Conservation (phyloP, 108 stramenopile genomes). For the Pelagomonas calceolata region DNA sequence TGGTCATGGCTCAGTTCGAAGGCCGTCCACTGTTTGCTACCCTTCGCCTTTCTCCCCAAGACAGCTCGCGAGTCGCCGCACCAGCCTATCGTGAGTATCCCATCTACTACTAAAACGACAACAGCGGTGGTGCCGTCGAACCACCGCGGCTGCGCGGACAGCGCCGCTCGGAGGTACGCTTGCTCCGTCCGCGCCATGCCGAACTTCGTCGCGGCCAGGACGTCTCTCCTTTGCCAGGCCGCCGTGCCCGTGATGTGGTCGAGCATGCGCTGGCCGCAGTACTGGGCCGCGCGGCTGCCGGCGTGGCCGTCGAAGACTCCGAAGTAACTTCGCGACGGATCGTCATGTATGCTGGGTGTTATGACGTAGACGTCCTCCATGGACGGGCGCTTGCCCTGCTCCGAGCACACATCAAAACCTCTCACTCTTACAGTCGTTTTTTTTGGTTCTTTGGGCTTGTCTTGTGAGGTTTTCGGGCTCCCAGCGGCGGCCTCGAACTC, state of each 20-base stretch:
- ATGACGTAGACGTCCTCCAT: slow-evolving; percentile 23
- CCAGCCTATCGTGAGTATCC: slow-evolving; percentile 19
- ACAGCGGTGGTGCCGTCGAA: slow-evolving; percentile 37
- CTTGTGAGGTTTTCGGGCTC: no score
- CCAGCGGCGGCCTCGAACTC: no score
- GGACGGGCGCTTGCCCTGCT: slow-evolving; percentile 9
- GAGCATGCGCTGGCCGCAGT: slow-evolving; percentile 1
- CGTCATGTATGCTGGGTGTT: not conserved
- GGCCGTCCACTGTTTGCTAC: not conserved
- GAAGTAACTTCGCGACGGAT: not conserved
- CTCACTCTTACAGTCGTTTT: no score
- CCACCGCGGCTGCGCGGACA: not conserved
- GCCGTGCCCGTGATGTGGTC: not conserved
- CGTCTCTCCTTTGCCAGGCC: not conserved
- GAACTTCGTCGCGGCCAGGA: not conserved
- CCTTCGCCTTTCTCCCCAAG: slow-evolving; percentile 8
- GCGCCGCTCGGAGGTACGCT: not conserved
- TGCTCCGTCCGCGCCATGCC: not conserved
- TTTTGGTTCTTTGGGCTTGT: no score
- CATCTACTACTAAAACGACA: slow-evolving; percentile 12
- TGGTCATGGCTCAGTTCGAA: slow-evolving; percentile 26
- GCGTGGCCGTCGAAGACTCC: slow-evolving; percentile 31
- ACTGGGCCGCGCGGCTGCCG: slow-evolving; percentile 19
- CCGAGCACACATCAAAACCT: not conserved
- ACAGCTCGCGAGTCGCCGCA: slow-evolving; percentile 35